These are phyloP conservation scores for Penicillium griseofulvum DNA, from an alignment of 2,329 filamentous ascomycete species.

Conservation along the genomic window DNA sequence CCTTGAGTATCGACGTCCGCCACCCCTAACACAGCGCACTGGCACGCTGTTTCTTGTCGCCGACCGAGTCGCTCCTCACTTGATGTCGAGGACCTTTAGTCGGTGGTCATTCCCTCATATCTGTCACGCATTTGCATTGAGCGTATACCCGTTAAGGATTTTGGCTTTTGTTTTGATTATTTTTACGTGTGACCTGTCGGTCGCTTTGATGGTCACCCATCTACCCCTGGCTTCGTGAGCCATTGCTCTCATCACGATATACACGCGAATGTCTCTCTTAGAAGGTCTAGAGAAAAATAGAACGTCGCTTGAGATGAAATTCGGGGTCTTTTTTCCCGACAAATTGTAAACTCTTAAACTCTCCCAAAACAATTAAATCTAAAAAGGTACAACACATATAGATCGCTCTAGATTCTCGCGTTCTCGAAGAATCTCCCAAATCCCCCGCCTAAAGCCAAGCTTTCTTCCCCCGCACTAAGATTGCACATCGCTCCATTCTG, in stretches of 20 bases:
- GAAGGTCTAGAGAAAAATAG: conserved; percentile 2
- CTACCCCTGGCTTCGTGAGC: neutral
- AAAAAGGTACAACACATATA: neutral
- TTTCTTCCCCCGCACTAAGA: conserved; percentile 10
- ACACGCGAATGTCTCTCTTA: neutral
- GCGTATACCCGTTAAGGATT: conserved; percentile 31
- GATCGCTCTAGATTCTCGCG: neutral
- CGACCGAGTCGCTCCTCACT: neutral
- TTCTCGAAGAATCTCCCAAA: conserved; percentile 2
- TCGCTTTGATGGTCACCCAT: neutral
- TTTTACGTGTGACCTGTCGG: neutral
- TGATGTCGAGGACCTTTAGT: neutral
- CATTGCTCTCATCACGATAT: neutral
- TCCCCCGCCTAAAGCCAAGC: conserved; percentile 13
- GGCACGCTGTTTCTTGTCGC: neutral
- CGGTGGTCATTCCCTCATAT: neutral
- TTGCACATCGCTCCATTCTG: conserved; percentile 7
- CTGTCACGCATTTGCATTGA: conserved; percentile 24
- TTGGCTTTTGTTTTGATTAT: conserved; percentile 9
- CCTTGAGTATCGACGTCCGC: neutral
- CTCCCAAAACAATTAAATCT: neutral
- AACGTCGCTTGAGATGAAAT: neutral
- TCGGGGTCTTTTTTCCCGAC: too few species aligned
- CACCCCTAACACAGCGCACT: neutral
- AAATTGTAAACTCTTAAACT: neutral